phyloP scores from a whole-genome alignment of 352 stramenopile genomes.

The Thraustochytrium striatum region DNA sequence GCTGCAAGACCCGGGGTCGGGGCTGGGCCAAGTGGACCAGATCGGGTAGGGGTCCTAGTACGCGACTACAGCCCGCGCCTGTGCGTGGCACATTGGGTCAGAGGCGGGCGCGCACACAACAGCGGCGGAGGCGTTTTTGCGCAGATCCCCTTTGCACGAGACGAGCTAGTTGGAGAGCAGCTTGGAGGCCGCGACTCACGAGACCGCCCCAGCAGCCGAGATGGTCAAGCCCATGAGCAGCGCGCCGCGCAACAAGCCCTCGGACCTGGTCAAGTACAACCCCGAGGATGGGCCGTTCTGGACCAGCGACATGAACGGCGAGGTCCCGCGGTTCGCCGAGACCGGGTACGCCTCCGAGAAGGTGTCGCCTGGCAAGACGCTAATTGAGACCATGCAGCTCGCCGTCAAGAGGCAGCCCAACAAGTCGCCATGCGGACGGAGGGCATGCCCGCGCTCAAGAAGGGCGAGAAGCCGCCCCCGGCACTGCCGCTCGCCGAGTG shows the following conservation, averaged over 20 bases:
- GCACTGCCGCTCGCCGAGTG: conserved; percentile 13
- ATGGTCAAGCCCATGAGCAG: conserved; percentile 51
- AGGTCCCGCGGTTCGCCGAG: not conserved
- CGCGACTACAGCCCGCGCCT: too few species aligned
- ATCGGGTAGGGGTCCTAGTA: too few species aligned
- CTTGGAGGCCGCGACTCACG: conserved; percentile 70
- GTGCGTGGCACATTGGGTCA: too few species aligned
- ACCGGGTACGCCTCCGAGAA: not conserved
- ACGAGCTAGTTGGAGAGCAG: too few species aligned
- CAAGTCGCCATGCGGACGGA: conserved; percentile 52
- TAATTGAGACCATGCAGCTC: conserved; percentile 56
- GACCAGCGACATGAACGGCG: not conserved
- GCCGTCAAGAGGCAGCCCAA: conserved; percentile 52
- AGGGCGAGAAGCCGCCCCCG: not conserved
- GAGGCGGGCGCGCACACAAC: too few species aligned
- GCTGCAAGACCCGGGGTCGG: too few species aligned
- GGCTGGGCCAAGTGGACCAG: too few species aligned
- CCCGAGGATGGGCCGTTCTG: conserved; percentile 16
- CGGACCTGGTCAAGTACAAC: not conserved
- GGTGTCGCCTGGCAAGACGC: conserved; percentile 45
- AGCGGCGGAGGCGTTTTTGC: too few species aligned
- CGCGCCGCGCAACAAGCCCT: conserved; percentile 36
- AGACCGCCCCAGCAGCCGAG: conserved; percentile 53
- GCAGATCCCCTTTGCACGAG: too few species aligned
- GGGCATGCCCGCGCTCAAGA: not conserved